Conservation (phyloP, 2,329 filamentous ascomycete genomes). For the Boeremia exigua region DNA sequence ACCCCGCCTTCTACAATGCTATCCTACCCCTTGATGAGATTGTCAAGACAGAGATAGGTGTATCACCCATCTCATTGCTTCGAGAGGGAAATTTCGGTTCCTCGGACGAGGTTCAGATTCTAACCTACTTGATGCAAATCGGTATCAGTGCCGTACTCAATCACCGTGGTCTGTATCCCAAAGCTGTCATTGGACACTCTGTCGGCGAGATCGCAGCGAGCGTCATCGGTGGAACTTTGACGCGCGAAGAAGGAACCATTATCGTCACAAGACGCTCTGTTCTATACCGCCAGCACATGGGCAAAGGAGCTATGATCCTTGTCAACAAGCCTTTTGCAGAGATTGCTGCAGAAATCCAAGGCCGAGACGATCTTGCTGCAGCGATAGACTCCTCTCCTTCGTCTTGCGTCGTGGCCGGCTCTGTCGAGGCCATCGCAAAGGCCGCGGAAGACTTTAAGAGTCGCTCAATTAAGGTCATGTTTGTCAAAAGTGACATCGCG, state of each 20-base stretch:
- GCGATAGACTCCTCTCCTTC: conserved; percentile 47
- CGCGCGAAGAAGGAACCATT: conserved; percentile 42
- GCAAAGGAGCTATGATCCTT: conserved; percentile 37
- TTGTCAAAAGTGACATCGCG: conserved; percentile 50
- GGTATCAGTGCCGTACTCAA: conserved; percentile 28
- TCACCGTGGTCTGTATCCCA: conserved; percentile 19
- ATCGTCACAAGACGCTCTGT: conserved; percentile 41
- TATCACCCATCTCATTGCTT: conserved; percentile 22
- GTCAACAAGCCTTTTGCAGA: conserved; percentile 38
- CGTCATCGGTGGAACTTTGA: conserved; percentile 44
- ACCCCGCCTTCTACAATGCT: conserved; percentile 9
- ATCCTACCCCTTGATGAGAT: conserved; percentile 13
- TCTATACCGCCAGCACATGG: conserved; percentile 38
- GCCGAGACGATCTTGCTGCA: conserved; percentile 29
- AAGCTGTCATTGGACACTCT: conserved; percentile 32
- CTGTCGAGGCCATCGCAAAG: conserved; percentile 24
- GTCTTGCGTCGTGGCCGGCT: conserved; percentile 43
- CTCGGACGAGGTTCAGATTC: conserved; percentile 38
- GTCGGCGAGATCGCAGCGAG: conserved; percentile 45
- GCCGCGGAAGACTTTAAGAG: conserved; percentile 22
- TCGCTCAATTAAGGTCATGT: conserved; percentile 37
- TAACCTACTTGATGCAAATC: conserved; percentile 46
- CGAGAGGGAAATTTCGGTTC: conserved; percentile 24
- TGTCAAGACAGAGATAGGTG: conserved; percentile 19
- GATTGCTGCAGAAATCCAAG: conserved; percentile 29